These are phyloP conservation scores for Neopestalotiopsis rosae DNA, from an alignment of 2,329 filamentous ascomycete species.

Conservation along the genomic window DNA sequence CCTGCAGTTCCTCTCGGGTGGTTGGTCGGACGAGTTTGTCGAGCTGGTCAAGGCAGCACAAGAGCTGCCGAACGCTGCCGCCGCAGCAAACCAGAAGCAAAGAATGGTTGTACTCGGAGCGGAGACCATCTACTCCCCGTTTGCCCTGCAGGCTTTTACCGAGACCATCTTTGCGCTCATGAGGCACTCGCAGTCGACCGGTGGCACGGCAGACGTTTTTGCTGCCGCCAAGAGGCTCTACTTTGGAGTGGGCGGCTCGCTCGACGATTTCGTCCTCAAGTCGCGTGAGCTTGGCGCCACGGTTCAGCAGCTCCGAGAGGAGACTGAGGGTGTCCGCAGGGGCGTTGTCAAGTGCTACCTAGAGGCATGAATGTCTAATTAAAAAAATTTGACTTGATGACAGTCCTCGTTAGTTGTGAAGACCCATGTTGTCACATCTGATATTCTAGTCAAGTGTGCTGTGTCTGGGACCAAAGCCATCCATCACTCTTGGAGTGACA, in stretches of 20 bases:
- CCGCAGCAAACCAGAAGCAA: constrained; percentile 35
- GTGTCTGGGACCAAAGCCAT: too few relatives aligned
- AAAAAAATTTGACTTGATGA: background rate
- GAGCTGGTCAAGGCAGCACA: constrained; percentile 51
- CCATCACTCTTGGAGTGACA: too few relatives aligned
- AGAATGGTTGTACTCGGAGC: constrained; percentile 69
- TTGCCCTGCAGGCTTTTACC: constrained; percentile 71
- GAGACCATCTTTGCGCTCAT: constrained; percentile 63
- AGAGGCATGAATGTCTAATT: background rate
- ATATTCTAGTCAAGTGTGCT: too few relatives aligned
- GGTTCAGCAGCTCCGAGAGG: constrained; percentile 60
- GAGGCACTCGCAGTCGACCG: constrained; percentile 42
- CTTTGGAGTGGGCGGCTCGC: constrained; percentile 83
- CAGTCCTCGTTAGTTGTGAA: background rate
- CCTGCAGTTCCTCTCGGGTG: constrained; percentile 74
- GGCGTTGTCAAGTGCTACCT: constrained; percentile 62
- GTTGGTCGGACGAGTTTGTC: constrained; percentile 72
- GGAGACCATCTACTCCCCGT: constrained; percentile 84
- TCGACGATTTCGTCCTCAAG: constrained; percentile 72
- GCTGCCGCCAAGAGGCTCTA: constrained; percentile 82
- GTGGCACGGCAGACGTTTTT: constrained; percentile 62
- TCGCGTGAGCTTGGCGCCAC: constrained; percentile 53
- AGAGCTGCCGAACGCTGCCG: constrained; percentile 15
- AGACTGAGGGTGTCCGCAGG: constrained; percentile 64
- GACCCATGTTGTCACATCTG: too few relatives aligned